phyloP scores from a whole-genome alignment of 768 basidiomycete species.

The Phlebiopsis gigantea region DNA sequence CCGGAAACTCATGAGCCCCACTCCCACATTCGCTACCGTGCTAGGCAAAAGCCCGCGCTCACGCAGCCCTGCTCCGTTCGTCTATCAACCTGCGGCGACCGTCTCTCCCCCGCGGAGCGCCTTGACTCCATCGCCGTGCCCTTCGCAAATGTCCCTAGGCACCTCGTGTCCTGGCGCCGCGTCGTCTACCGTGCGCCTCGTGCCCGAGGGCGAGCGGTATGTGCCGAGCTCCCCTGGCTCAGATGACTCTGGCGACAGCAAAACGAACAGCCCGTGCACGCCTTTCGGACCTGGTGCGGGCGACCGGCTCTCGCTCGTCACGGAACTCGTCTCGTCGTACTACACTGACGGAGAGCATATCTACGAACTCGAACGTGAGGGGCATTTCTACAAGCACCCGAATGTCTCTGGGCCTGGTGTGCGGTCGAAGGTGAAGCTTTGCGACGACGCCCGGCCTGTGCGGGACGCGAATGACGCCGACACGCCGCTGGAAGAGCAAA shows the following conservation, averaged over 20 bases:
- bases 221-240: background rate
- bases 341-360: slow-evolving; percentile 1
- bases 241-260: background rate
- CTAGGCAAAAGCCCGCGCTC: slow-evolving; percentile 5
- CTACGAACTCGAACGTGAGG: background rate
- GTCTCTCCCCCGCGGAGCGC: background rate
- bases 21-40: slow-evolving; percentile 4
- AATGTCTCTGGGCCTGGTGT: no score
- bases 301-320: slow-evolving; percentile 9
- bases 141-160: slow-evolving; percentile 1
- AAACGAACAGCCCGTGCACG: background rate
- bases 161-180: background rate
- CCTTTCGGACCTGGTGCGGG: background rate
- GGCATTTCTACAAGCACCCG: background rate
- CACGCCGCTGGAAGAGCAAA: slow-evolving; percentile 27
- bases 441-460: slow-evolving; percentile 10
- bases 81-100: background rate
- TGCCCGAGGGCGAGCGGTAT: slow-evolving; percentile 4
- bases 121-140: background rate
- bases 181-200: slow-evolving; percentile 13
- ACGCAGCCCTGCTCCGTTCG: slow-evolving; percentile 2
- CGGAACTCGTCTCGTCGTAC: slow-evolving; percentile 13
- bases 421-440: background rate
- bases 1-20: slow-evolving; percentile 9
- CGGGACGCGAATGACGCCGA: slow-evolving; percentile 12